Evolutionary conservation across 1,284 basidiomycete genomes (phyloP).

Genomic region (Fomitopsis betulina): DNA sequence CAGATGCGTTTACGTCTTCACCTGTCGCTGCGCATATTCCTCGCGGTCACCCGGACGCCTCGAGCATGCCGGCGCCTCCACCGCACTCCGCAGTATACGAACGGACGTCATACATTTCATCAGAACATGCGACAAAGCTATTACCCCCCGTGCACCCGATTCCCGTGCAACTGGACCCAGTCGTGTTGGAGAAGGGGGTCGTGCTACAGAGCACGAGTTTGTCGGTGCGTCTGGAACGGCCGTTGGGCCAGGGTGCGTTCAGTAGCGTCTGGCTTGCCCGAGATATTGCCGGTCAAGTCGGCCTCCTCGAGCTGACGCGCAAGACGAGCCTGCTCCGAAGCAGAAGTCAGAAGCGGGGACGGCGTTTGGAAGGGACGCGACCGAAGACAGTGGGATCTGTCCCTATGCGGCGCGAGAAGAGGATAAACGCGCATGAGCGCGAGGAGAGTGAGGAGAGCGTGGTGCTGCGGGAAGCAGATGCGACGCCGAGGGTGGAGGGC

Average conservation of each 20-base stretch:
- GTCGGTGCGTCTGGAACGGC: constrained; percentile 41
- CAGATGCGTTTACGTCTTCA: neutral
- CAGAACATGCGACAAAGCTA: constrained; percentile 3
- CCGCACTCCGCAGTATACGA: constrained; percentile 6
- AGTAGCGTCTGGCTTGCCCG: constrained; percentile 74
- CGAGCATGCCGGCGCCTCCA: constrained; percentile 7
- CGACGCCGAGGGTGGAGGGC: constrained; percentile 2
- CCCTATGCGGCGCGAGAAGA: constrained; percentile 9
- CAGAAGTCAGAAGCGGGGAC: constrained; percentile 26
- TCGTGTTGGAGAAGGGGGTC: constrained; percentile 15
- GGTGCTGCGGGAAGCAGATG: constrained; percentile 6
- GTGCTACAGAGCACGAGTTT: constrained; percentile 24
- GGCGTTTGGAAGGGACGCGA: constrained; percentile 19
- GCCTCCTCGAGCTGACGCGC: constrained; percentile 29
- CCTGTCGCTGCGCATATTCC: neutral
- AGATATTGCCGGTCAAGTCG: constrained; percentile 39
- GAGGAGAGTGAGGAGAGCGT: constrained; percentile 10
- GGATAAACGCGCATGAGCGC: constrained; percentile 13
- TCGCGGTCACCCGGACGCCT: neutral
- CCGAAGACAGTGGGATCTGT: constrained; percentile 11
- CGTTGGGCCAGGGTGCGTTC: constrained; percentile 73
- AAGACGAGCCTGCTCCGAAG: constrained; percentile 30
- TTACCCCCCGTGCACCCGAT: constrained; percentile 12
- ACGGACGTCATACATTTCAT: constrained; percentile 8
- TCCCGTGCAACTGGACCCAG: neutral